These are phyloP conservation scores for Podila epicladia DNA, from an alignment of 192 early-diverging fungal genomes.

Conservation along the genomic window DNA sequence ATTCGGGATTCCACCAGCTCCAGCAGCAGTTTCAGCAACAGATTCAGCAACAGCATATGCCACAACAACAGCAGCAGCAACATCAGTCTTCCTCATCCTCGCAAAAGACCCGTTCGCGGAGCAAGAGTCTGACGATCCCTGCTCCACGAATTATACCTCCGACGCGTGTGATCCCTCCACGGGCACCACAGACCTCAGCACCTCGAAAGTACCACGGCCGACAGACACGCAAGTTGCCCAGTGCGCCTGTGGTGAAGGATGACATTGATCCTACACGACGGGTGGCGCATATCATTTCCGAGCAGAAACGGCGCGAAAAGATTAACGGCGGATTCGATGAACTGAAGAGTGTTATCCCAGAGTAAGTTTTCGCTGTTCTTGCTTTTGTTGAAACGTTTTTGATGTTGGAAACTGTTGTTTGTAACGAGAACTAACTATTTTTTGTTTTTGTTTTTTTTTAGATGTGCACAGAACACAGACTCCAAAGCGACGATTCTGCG, in stretches of 20 bases:
- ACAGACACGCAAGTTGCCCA: conserved; percentile 40
- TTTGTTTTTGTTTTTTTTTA: conserved; percentile 2
- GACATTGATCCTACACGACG: conserved; percentile 45
- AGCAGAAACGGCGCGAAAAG: conserved; percentile 54
- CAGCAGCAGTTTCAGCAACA: conserved; percentile 18
- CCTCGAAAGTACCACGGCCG: conserved; percentile 48
- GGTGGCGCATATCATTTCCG: conserved; percentile 53
- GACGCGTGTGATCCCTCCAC: conserved; percentile 28
- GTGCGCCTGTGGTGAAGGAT: conserved; percentile 12
- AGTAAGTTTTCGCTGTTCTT: conserved; percentile 14
- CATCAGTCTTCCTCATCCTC: not conserved
- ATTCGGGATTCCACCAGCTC: conserved; percentile 22
- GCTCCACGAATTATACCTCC: conserved; percentile 41
- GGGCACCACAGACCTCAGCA: conserved; percentile 34
- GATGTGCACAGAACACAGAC: conserved; percentile 42
- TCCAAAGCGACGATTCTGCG: conserved; percentile 43
- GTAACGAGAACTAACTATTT: not conserved
- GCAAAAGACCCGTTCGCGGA: conserved; percentile 15
- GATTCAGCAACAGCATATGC: conserved; percentile 4
- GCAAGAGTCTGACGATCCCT: conserved; percentile 47
- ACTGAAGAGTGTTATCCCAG: conserved; percentile 50
- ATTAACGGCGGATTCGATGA: conserved; percentile 55
- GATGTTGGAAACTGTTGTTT: not conserved
- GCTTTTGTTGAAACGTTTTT: not conserved
- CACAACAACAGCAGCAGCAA: conserved; percentile 5